Percentiles rank a stretch among this genome's conserved stretches.
phyloP scores from a whole-genome alignment of 2,329 filamentous ascomycete genomes.

The Hymenoscyphus salicellus region DNA sequence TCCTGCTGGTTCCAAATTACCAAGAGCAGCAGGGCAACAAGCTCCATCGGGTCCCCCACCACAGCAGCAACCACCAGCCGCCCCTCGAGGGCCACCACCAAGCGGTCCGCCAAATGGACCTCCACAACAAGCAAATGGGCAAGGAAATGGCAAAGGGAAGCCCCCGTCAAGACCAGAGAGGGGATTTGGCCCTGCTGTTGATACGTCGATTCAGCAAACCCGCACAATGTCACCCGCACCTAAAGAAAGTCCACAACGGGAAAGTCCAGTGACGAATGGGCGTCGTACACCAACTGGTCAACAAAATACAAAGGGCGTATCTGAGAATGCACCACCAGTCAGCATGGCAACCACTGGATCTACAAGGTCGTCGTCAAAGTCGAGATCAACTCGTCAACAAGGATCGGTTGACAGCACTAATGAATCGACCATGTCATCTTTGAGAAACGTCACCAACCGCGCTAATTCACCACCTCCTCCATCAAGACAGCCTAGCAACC shows the following conservation, averaged over 20 bases:
- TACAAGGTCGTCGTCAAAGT: constrained; percentile 44
- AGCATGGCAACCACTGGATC: constrained; percentile 22
- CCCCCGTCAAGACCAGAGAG: constrained; percentile 30
- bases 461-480: constrained; percentile 59
- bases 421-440: constrained; percentile 46
- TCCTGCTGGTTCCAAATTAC: constrained; percentile 50
- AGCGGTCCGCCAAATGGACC: neutral
- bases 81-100: constrained; percentile 35
- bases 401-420: constrained; percentile 66
- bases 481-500: constrained; percentile 53
- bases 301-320: constrained; percentile 37
- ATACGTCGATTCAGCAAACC: constrained; percentile 42
- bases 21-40: constrained; percentile 58
- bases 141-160: constrained; percentile 26
- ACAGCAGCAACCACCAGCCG: constrained; percentile 58
- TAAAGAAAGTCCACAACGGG: constrained; percentile 45
- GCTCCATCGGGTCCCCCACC: constrained; percentile 62
- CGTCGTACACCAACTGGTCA: constrained; percentile 60
- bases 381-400: constrained; percentile 58
- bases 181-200: constrained; percentile 32
- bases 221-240: constrained; percentile 29
- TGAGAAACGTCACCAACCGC: constrained; percentile 43
- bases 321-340: constrained; percentile 29
- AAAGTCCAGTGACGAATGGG: constrained; percentile 56
- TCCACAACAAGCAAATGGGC: neutral